A percentile compares a stretch with the other conserved stretches of the same genome.
Conservation (phyloP, 148 eudicot genomes). For the Salicornia ramosissima region DNA sequence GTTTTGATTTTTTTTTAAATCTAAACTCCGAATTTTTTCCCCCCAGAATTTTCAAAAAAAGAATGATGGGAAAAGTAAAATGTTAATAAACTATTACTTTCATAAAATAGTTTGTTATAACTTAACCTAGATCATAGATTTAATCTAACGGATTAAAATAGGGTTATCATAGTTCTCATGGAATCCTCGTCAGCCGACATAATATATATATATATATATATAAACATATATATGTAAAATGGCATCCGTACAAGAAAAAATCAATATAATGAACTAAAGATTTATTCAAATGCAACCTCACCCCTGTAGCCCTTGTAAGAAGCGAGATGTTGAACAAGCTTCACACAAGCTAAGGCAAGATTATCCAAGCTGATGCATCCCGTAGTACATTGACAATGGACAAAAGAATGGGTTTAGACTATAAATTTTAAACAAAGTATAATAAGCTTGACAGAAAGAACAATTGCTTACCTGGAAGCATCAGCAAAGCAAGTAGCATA, state of each 20-base stretch:
- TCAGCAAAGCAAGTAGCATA: conserved; percentile 83
- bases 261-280: conserved; percentile 5
- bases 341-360: conserved; percentile 78
- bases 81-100: no score
- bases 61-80: no score
- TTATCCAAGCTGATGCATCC: conserved; percentile 52
- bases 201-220: no score
- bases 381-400: background rate
- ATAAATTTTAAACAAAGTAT: background rate
- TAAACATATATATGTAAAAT: no score
- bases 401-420: conserved; percentile 11
- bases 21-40: no score
- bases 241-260: background rate
- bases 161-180: no score
- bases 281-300: conserved; percentile 29
- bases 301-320: conserved; percentile 85
- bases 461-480: conserved; percentile 52
- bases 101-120: no score
- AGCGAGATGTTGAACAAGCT: conserved; percentile 91
- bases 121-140: no score
- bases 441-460: background rate
- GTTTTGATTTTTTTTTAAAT: no score
- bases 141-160: no score
- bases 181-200: no score
- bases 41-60: no score